Evolutionary conservation across 1,284 basidiomycete genomes (phyloP), one percentile per base, ranked within the genome.

Genomic region (Cryptococcus hybrid): DNA sequence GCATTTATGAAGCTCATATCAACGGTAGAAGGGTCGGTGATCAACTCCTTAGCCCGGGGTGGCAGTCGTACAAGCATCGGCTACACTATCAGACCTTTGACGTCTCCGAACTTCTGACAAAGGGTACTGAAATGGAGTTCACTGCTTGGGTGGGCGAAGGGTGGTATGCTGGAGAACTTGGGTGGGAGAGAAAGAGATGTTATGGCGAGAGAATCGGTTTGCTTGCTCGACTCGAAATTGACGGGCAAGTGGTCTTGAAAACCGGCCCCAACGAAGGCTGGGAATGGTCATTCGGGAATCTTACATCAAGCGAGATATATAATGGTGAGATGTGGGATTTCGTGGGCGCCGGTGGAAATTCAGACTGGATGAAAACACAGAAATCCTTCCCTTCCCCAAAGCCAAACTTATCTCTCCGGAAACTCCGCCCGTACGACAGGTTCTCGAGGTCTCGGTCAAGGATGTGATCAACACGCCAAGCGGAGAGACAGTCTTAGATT

Each of bases 11-110:
- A 37, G 54, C 63, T 1, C 24, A 56, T 0, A 56, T 76, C 57
- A 77, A 77, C 57, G 75, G 71, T 8, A 43, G 57, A 7, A 48
- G 45, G 3, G 60, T 77, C 8, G 69, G 68, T 30, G 68, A 75
- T 45, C 67, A 76, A 5, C 54, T 69, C 18, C 59, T 77, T 5
- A 57, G 71, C 0, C 75, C 75, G 1, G 75, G 75, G 18, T 76
- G 74, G 74, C 64, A 64, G 37, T 58, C 55, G 24, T 77, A 77
- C 60, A 47, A 60, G 9, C 55, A 70, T 55, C 69, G 63, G 13
- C 62, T 71, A 2, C 45, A 59, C 15, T 76, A 73, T 52, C 74
- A 74, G 58, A 64, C 60, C 0, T 69, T 64, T 55, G 72, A 74
- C 47, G 54, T 77, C 35, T 43, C 63, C 3, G 5, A 36, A 0